Percentiles rank a stretch among this genome's conserved stretches.
Conservation (phyloP, 2,329 filamentous ascomycete genomes). For the Aspergillus eucalypticola region DNA sequence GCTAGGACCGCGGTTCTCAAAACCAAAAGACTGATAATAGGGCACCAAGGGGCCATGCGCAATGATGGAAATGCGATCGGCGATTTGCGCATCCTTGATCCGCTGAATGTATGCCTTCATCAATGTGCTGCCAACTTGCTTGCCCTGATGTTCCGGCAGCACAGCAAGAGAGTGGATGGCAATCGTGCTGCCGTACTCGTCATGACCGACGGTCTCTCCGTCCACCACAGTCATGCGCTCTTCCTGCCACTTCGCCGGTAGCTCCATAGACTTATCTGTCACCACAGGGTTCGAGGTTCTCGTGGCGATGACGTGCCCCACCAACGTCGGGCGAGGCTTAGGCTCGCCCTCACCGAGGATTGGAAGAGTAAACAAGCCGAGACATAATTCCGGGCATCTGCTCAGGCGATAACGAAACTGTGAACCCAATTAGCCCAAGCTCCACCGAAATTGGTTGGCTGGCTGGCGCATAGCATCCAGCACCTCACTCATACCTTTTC, state of each 20-base stretch:
- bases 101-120: slow-evolving; percentile 76
- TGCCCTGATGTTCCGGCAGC: slow-evolving; percentile 70
- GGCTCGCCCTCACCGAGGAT: slow-evolving; percentile 54
- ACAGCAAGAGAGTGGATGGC: slow-evolving; percentile 82
- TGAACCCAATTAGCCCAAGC: slow-evolving; percentile 12
- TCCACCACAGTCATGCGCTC: slow-evolving; percentile 42
- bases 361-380: slow-evolving; percentile 73
- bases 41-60: slow-evolving; percentile 71
- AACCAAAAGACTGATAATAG: slow-evolving; percentile 78
- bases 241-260: slow-evolving; percentile 67
- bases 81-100: slow-evolving; percentile 68
- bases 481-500: slow-evolving; percentile 56
- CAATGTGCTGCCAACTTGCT: slow-evolving; percentile 71
- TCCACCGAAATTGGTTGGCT: background rate
- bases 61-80: slow-evolving; percentile 72
- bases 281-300: slow-evolving; percentile 64
- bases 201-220: slow-evolving; percentile 62
- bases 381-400: slow-evolving; percentile 71
- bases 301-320: slow-evolving; percentile 78
- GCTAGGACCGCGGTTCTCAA: slow-evolving; percentile 68
- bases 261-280: slow-evolving; percentile 74
- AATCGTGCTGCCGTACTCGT: slow-evolving; percentile 71
- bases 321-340: slow-evolving; percentile 64
- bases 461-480: background rate
- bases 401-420: slow-evolving; percentile 76